Conservation (phyloP, 1,139 yeast genomes). For the Taiozyma sp. region DNA sequence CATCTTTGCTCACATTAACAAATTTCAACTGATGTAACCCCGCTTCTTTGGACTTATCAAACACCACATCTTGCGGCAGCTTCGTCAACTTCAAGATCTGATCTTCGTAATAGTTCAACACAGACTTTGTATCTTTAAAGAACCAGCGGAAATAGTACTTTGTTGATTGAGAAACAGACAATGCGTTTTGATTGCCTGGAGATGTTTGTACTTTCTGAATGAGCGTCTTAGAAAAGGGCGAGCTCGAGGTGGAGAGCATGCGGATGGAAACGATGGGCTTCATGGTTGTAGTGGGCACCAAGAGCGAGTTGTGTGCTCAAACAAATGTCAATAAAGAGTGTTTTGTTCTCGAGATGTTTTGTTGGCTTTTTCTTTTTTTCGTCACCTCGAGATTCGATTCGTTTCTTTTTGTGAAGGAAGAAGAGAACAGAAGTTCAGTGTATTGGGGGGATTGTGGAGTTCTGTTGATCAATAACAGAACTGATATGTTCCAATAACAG, state of each 20-base stretch:
- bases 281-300: background rate
- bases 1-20: background rate
- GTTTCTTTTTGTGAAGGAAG: background rate
- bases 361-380: background rate
- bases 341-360: background rate
- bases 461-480: no score
- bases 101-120: constrained; percentile 16
- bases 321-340: background rate
- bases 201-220: constrained; percentile 7
- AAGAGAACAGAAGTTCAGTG: no score
- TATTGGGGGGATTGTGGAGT: no score
- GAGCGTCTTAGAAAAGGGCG: constrained; percentile 6
- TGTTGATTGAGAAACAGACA: constrained; percentile 4
- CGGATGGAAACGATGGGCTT: background rate
- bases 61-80: constrained; percentile 7
- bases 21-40: constrained; percentile 18
- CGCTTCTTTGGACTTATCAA: constrained; percentile 8
- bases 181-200: constrained; percentile 2
- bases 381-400: background rate
- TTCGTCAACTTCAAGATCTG: constrained; percentile 8
- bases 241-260: constrained; percentile 2
- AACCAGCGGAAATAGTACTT: constrained; percentile 8
- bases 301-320: background rate
- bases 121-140: constrained; percentile 1
- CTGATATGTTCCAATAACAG: no score